Evolutionary conservation across 2,329 filamentous ascomycete species (phyloP).

Genomic region (Cyclaneusma minus): DNA sequence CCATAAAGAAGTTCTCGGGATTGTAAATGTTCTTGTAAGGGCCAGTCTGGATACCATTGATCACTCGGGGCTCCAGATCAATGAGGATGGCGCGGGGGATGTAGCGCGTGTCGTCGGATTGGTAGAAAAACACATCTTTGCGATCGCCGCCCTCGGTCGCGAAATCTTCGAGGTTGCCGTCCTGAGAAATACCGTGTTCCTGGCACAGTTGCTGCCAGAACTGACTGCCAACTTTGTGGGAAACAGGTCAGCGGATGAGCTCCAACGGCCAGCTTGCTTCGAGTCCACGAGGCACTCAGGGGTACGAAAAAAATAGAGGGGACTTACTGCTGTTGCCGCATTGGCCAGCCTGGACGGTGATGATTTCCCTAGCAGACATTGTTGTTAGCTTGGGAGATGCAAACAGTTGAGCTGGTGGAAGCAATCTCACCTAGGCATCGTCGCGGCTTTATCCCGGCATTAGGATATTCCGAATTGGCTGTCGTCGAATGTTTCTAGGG

Average conservation of each 20-base stretch:
- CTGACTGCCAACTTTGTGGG: conserved; percentile 66
- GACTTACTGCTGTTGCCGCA: conserved; percentile 96
- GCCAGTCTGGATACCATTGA: conserved; percentile 83
- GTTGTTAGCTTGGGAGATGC: conserved; percentile 3
- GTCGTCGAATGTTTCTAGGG: too few species aligned
- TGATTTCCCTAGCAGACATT: conserved; percentile 63
- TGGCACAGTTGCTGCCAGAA: conserved; percentile 99
- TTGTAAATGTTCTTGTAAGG: conserved; percentile 99
- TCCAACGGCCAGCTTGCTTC: conserved; percentile 12
- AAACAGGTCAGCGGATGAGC: conserved; percentile 1
- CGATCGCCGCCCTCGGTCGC: conserved; percentile 94
- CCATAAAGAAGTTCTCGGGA: conserved; percentile 95
- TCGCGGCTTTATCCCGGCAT: too few species aligned
- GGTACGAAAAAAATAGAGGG: conserved; percentile 7
- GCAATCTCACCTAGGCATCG: conserved; percentile 18
- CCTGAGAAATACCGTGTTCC: conserved; percentile 94
- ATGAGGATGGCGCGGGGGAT: conserved; percentile 92
- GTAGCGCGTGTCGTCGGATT: conserved; percentile 96
- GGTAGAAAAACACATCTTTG: conserved; percentile 99
- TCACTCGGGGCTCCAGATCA: conserved; percentile 82
- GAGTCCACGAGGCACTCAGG: conserved; percentile 1
- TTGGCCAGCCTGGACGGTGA: conserved; percentile 96
- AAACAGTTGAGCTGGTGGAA: neutral
- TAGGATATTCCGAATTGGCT: too few species aligned
- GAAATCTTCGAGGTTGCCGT: conserved; percentile 95